Evolutionary conservation across 176 grass and related monocot species (phyloP), one percentile per base, ranked within the genome.

Genomic region (Phyllostachys edulis): DNA sequence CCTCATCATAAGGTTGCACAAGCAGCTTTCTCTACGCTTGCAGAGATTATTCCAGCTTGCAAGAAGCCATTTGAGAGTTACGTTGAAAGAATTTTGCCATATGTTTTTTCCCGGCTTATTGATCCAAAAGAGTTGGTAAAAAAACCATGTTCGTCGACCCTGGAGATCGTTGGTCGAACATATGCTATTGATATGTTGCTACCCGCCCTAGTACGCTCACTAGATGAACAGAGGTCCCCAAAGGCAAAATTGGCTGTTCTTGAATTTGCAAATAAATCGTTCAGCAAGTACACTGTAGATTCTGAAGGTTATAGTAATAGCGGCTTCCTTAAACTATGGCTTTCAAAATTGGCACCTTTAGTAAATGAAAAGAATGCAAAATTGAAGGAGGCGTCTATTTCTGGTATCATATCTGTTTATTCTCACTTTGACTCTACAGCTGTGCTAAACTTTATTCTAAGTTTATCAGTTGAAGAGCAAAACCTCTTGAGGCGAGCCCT

Each of bases 371-470:
- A 99, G 83, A 99, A 92, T 61, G 75, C 93, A 67, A 99, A 94
- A 91, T 73, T 99, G 83, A 99, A 96, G 91, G 96, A 99, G 85
- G 96, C 96, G 36, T 90, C 93, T 44, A 99, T 94, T 83, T 90
- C 89, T 87, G 93, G 93, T 69, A 99, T 99, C 44, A 99, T 99
- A 84, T 84, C 93, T 40, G 90, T 99, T 87, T 99, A 99, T 85
- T 89, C 89, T 77, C 93, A 99, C 76, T 99, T 99, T 63, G 96
- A 99, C 90, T 94, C 96, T 51, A 85, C 87, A 60, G 93, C 96
- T 78, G 96, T 96, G 75, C 85, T 99, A 87, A 99, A 99, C 80
- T 99, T 99, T 90, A 99, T 99, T 85, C 86, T 99, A 39, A 96
- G 85, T 83, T 87, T 99, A 10, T 94, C 96, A 54, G 84, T 99